These are phyloP conservation scores for Cladophialophora psammophila DNA, from an alignment of 2,329 filamentous ascomycete genomes.

Conservation along the genomic window DNA sequence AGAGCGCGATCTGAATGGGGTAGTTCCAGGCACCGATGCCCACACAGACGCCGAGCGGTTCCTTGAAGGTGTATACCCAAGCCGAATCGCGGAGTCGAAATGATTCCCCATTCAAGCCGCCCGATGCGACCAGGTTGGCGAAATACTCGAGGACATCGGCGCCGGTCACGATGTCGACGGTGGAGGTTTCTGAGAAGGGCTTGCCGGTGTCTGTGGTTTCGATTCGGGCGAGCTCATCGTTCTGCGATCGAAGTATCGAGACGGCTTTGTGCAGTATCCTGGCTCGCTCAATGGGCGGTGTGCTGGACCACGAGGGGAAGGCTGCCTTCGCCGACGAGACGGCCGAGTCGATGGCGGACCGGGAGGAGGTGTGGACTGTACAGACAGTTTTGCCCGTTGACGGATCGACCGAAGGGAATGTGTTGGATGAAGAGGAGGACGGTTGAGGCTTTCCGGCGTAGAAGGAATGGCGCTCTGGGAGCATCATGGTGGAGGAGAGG, in stretches of 20 bases:
- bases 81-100: constrained; percentile 76
- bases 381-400: constrained; percentile 73
- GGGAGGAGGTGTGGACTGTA: constrained; percentile 74
- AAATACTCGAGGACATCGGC: constrained; percentile 88
- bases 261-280: constrained; percentile 81
- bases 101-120: constrained; percentile 81
- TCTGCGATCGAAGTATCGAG: constrained; percentile 73
- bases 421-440: constrained; percentile 56
- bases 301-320: constrained; percentile 78
- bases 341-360: constrained; percentile 72
- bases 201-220: constrained; percentile 90
- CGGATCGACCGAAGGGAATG: constrained; percentile 77
- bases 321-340: constrained; percentile 73
- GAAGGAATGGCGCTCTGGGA: constrained; percentile 67
- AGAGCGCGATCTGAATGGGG: constrained; percentile 86
- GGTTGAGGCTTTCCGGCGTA: constrained; percentile 74
- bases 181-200: constrained; percentile 81
- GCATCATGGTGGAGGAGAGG: constrained; percentile 17
- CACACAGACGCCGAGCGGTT: constrained; percentile 81
- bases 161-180: constrained; percentile 82
- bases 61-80: constrained; percentile 83
- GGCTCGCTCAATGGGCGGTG: constrained; percentile 74
- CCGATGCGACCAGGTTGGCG: constrained; percentile 77
- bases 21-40: constrained; percentile 94
- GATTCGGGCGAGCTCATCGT: constrained; percentile 78